phyloP scores from a whole-genome alignment of 2,329 filamentous ascomycete species.

The Ilyonectria mors-panacis region DNA sequence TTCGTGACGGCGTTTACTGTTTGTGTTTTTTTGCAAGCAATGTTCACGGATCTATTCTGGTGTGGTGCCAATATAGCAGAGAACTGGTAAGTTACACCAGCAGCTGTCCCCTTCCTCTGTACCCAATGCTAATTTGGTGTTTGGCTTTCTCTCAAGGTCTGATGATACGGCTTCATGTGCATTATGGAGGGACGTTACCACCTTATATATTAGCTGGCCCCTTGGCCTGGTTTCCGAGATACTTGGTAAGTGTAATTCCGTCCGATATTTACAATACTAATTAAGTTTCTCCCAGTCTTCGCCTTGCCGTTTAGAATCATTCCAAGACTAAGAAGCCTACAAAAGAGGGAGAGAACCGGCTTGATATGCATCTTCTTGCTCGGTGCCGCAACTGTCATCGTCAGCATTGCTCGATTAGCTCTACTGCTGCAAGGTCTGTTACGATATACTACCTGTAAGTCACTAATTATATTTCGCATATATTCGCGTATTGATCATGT shows the following conservation, averaged over 20 bases:
- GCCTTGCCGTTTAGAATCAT: constrained; percentile 7
- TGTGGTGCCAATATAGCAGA: neutral
- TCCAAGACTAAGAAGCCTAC: neutral
- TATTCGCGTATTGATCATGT: neutral
- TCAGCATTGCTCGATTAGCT: neutral
- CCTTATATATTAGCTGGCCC: constrained; percentile 13
- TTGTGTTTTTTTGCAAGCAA: neutral
- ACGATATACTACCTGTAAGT: neutral
- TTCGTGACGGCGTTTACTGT: neutral
- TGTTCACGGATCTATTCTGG: neutral
- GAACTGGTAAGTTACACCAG: neutral
- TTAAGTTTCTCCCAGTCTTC: neutral
- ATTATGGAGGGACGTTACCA: neutral
- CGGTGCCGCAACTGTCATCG: neutral
- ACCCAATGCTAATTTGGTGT: neutral
- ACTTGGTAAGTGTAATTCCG: neutral
- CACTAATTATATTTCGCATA: neutral
- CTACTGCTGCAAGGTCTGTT: neutral
- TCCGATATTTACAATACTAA: neutral
- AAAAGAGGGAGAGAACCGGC: neutral
- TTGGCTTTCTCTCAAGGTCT: neutral
- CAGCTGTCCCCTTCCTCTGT: neutral
- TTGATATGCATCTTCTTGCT: neutral
- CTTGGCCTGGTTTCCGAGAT: neutral
- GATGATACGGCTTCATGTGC: neutral